A percentile compares a stretch with the other conserved stretches of the same genome.
Conservation (phyloP, 2,329 filamentous ascomycete genomes). For the Leptographium wingfieldii region DNA sequence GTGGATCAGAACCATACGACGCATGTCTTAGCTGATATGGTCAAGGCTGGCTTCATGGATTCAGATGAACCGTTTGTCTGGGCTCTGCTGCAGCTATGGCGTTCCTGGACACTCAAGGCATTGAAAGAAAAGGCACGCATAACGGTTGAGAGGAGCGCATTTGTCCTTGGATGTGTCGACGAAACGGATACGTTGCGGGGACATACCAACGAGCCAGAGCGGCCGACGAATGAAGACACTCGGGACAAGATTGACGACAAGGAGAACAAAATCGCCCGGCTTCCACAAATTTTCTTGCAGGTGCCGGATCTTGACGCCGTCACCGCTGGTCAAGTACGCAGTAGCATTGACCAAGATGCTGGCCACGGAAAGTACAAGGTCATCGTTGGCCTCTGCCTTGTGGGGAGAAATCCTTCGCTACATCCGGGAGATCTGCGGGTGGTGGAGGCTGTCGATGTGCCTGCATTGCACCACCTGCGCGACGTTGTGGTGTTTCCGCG, state of each 20-base stretch:
- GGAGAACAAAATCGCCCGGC: slow-evolving; percentile 26
- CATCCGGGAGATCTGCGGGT: slow-evolving; percentile 87
- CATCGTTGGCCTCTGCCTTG: slow-evolving; percentile 64
- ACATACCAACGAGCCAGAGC: slow-evolving; percentile 29
- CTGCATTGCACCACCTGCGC: slow-evolving; percentile 59
- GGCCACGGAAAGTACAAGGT: slow-evolving; percentile 38
- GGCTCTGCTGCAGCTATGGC: slow-evolving; percentile 72
- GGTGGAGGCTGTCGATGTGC: slow-evolving; percentile 68
- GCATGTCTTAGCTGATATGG: slow-evolving; percentile 59
- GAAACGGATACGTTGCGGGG: slow-evolving; percentile 68
- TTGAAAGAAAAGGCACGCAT: slow-evolving; percentile 90
- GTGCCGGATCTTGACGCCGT: slow-evolving; percentile 37
- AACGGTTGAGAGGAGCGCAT: slow-evolving; percentile 68
- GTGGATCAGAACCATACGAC: slow-evolving; percentile 81
- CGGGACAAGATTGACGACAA: slow-evolving; percentile 10
- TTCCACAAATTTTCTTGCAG: slow-evolving; percentile 87
- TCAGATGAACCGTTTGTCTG: slow-evolving; percentile 66
- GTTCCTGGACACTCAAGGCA: slow-evolving; percentile 76
- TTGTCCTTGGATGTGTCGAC: slow-evolving; percentile 78
- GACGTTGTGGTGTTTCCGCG: slow-evolving; percentile 77
- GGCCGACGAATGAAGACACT: slow-evolving; percentile 24
- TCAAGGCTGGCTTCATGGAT: slow-evolving; percentile 67
- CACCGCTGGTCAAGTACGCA: slow-evolving; percentile 26
- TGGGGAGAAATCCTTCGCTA: slow-evolving; percentile 86
- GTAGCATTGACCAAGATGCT: slow-evolving; percentile 10